Evolutionary conservation across 106 monocot species (phyloP).

Genomic region (Dendrobium huoshanense): DNA sequence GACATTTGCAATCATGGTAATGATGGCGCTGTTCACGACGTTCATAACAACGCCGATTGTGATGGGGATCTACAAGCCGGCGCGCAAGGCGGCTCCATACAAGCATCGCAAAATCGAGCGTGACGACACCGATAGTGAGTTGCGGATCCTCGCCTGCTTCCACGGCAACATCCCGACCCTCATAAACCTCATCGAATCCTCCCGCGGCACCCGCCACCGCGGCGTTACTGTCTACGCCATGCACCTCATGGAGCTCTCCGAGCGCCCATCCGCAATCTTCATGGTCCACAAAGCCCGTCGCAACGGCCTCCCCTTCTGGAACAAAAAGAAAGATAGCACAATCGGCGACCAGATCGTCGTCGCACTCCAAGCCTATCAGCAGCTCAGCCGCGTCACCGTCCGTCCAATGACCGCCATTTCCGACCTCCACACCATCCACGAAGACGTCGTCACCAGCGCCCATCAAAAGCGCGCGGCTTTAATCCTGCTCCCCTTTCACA

Average conservation of each 20-base stretch:
- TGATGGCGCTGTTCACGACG: slow-evolving; percentile 66
- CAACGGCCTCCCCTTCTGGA: slow-evolving; percentile 71
- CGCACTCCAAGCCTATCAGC: slow-evolving; percentile 55
- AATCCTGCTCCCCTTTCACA: slow-evolving; percentile 59
- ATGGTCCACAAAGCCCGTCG: slow-evolving; percentile 67
- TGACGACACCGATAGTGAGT: slow-evolving; percentile 24
- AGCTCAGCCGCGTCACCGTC: slow-evolving; percentile 46
- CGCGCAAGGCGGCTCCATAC: slow-evolving; percentile 26
- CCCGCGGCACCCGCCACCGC: slow-evolving; percentile 37
- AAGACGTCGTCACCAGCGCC: slow-evolving; percentile 50
- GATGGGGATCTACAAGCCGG: slow-evolving; percentile 51
- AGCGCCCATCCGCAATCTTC: slow-evolving; percentile 58
- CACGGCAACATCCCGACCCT: slow-evolving; percentile 53
- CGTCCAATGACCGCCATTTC: slow-evolving; percentile 70
- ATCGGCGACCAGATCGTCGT: slow-evolving; percentile 39
- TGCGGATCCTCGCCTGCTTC: slow-evolving; percentile 59
- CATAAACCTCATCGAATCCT: slow-evolving; percentile 57
- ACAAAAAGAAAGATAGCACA: slow-evolving; percentile 5
- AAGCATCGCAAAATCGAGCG: slow-evolving; percentile 42
- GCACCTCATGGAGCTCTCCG: slow-evolving; percentile 66
- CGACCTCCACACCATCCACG: slow-evolving; percentile 53
- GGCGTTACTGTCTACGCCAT: slow-evolving; percentile 48
- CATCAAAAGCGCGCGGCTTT: slow-evolving; percentile 39
- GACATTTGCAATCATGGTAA: slow-evolving; percentile 56
- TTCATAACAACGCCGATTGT: slow-evolving; percentile 66